A percentile compares a stretch with the other conserved stretches of the same genome.
These are phyloP conservation scores for Ogataea ganodermae DNA, from an alignment of 805 yeast genomes.

Conservation along the genomic window DNA sequence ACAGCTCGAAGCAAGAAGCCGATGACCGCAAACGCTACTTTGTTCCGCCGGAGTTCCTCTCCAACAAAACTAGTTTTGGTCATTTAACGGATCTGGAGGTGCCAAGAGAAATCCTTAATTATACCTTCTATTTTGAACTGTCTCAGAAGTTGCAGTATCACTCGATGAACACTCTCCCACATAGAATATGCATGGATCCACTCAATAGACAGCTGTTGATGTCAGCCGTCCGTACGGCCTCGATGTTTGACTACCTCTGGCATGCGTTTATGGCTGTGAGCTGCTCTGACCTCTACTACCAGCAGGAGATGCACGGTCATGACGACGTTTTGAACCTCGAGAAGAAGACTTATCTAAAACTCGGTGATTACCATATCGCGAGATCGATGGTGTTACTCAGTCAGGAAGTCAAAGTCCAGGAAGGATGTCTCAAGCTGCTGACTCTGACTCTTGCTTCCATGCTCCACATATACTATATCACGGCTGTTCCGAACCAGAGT, in stretches of 20 bases:
- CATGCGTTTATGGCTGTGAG: conserved; percentile 24
- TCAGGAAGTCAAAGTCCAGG: conserved; percentile 20
- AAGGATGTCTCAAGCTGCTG: conserved; percentile 19
- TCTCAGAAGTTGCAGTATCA: conserved; percentile 19
- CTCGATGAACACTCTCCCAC: conserved; percentile 22
- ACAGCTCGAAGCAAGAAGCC: background rate
- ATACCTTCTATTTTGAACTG: conserved; percentile 22
- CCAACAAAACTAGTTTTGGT: conserved; percentile 23
- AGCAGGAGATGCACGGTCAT: conserved; percentile 21
- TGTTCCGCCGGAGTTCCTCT: conserved; percentile 20
- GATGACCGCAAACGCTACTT: conserved; percentile 8
- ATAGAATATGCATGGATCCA: conserved; percentile 20
- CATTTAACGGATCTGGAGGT: conserved; percentile 10
- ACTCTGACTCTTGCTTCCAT: conserved; percentile 20
- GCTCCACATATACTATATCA: conserved; percentile 25
- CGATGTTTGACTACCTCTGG: conserved; percentile 22
- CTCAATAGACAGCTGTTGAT: conserved; percentile 17
- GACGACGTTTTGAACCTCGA: conserved; percentile 24
- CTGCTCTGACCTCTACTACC: conserved; percentile 26
- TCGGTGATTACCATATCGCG: conserved; percentile 28
- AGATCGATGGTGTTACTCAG: conserved; percentile 24
- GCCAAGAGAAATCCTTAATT: conserved; percentile 19
- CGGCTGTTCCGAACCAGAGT: conserved; percentile 22
- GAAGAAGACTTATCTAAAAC: conserved; percentile 17
- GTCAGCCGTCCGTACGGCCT: conserved; percentile 10